Evolutionary conservation across 2,329 filamentous ascomycete species (phyloP).

Genomic region (Thielaviopsis ethacetica): DNA sequence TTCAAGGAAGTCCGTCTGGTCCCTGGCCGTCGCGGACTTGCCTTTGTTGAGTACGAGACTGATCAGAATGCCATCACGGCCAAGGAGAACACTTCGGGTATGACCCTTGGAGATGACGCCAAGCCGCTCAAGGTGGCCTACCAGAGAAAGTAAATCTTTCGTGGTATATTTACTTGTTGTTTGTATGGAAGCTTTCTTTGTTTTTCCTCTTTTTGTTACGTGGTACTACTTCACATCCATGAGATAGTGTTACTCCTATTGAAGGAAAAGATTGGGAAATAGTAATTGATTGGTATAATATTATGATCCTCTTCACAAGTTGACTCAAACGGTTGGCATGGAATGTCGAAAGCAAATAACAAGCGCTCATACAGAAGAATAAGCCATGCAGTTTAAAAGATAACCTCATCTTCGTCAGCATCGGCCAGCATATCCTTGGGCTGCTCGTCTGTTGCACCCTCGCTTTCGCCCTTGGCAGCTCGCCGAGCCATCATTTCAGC

Average conservation of each 20-base stretch:
- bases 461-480: conserved; percentile 27
- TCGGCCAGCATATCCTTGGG: conserved; percentile 54
- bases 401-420: conserved; percentile 69
- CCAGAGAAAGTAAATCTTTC: conserved; percentile 55
- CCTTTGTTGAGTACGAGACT: conserved; percentile 90
- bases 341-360: not conserved
- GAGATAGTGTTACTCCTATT: too few relatives aligned
- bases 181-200: not conserved
- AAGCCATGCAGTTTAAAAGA: conserved; percentile 40
- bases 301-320: not conserved
- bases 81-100: conserved; percentile 82
- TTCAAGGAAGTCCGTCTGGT: conserved; percentile 88
- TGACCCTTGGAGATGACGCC: conserved; percentile 45
- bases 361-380: not conserved
- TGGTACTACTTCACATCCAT: too few relatives aligned
- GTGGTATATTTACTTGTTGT: not conserved
- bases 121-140: conserved; percentile 90
- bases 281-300: not conserved
- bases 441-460: conserved; percentile 25
- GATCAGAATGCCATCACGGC: conserved; percentile 81
- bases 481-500: conserved; percentile 62
- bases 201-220: not conserved
- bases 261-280: too few relatives aligned
- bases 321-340: not conserved
- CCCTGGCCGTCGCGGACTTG: conserved; percentile 72